Percentiles rank a stretch among this genome's conserved stretches.
These are phyloP conservation scores for Ustilago tritici DNA, from an alignment of 1,284 basidiomycete species.

Conservation along the genomic window DNA sequence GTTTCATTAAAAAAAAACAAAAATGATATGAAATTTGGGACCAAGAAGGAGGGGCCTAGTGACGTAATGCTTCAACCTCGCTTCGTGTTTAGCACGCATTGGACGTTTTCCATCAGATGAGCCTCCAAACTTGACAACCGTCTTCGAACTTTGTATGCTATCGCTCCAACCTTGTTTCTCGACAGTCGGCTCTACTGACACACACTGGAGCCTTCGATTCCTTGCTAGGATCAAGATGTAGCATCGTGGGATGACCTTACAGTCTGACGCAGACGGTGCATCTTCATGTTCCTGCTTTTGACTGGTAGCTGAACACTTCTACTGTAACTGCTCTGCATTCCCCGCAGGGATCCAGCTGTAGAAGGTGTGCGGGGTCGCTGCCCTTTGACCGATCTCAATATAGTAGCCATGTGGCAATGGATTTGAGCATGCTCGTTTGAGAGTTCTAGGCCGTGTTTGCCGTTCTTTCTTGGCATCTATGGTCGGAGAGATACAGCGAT, in stretches of 20 bases:
- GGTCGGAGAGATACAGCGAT: background rate
- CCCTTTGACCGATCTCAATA: no score
- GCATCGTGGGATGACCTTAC: no score
- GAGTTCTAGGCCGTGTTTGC: no score
- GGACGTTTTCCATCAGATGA: no score
- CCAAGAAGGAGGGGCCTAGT: background rate
- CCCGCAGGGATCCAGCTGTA: slow-evolving; percentile 9
- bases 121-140: no score
- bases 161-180: no score
- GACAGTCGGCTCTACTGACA: no score
- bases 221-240: no score
- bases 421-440: no score
- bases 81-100: background rate
- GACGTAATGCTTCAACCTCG: background rate
- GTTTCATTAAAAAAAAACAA: background rate
- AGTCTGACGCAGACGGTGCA: background rate
- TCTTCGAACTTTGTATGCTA: no score
- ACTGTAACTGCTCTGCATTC: background rate
- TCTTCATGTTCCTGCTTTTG: background rate
- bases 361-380: background rate
- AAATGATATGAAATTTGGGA: background rate
- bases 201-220: no score
- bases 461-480: no score
- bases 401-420: background rate
- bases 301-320: background rate